These are phyloP conservation scores for Ophiostoma sp. DNA, from an alignment of 2,329 filamentous ascomycete species.

Conservation along the genomic window DNA sequence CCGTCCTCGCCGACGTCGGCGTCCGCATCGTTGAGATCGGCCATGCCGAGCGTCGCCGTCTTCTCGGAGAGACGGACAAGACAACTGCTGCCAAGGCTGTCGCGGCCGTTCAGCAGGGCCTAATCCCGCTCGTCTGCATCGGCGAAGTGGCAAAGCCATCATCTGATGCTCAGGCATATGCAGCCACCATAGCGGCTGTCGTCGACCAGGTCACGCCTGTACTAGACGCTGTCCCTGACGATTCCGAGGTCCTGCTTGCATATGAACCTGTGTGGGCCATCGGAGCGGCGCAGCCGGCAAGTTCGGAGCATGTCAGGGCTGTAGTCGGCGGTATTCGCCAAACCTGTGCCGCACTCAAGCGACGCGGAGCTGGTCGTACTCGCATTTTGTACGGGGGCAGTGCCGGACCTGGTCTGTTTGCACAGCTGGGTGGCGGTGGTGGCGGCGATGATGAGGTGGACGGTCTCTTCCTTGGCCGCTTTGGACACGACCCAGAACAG, in stretches of 20 bases:
- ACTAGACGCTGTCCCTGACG: conserved; percentile 53
- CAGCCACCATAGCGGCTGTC: conserved; percentile 60
- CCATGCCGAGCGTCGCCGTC: conserved; percentile 68
- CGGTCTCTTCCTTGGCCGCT: conserved; percentile 74
- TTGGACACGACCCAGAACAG: conserved; percentile 69
- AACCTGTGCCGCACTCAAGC: conserved; percentile 45
- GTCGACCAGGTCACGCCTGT: conserved; percentile 59
- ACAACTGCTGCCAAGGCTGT: conserved; percentile 62
- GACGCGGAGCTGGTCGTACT: conserved; percentile 46
- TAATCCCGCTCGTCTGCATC: conserved; percentile 74
- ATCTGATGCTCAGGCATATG: conserved; percentile 50
- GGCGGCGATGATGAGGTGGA: conserved; percentile 47
- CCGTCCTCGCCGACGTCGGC: conserved; percentile 60
- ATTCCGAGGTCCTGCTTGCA: conserved; percentile 67
- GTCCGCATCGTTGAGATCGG: conserved; percentile 71
- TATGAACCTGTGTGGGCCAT: conserved; percentile 92
- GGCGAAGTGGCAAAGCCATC: conserved; percentile 57
- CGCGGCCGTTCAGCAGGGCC: conserved; percentile 60
- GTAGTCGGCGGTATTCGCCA: conserved; percentile 61
- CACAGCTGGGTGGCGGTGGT: conserved; percentile 53
- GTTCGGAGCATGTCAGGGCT: conserved; percentile 63
- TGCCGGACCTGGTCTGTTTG: conserved; percentile 72
- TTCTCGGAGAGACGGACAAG: conserved; percentile 71
- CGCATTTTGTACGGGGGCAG: conserved; percentile 78
- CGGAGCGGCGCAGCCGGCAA: conserved; percentile 65